Conservation (phyloP, 2,329 filamentous ascomycete genomes). For the Trichophaea hybrida region DNA sequence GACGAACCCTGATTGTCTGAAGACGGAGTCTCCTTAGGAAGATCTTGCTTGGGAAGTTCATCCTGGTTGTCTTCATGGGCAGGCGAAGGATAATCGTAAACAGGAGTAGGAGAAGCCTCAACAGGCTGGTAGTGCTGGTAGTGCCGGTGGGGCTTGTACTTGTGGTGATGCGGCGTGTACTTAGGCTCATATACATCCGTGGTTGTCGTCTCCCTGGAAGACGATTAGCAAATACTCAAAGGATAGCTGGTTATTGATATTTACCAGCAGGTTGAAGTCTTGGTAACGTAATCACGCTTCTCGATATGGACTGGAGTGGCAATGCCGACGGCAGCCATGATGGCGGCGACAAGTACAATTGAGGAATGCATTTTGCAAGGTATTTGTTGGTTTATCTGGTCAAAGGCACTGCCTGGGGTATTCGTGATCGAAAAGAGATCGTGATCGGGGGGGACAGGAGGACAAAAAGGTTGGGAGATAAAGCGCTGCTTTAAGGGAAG, state of each 20-base stretch:
- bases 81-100: background rate
- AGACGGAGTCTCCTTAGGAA: background rate
- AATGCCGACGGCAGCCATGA: constrained; percentile 9
- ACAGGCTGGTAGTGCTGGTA: constrained; percentile 5
- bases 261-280: background rate
- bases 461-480: constrained; percentile 1
- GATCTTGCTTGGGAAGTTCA: background rate
- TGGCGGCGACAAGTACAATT: constrained; percentile 6
- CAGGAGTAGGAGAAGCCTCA: background rate
- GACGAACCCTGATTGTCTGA: background rate
- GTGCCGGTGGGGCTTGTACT: too few species aligned
- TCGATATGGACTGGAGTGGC: constrained; percentile 11
- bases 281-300: constrained; percentile 3
- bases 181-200: background rate
- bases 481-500: background rate
- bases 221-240: background rate
- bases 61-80: background rate
- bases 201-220: constrained; percentile 9
- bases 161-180: constrained; percentile 5
- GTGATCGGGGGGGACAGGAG: too few species aligned
- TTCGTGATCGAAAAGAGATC: background rate
- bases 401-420: constrained; percentile 3
- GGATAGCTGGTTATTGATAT: background rate
- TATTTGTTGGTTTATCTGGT: background rate
- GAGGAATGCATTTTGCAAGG: constrained; percentile 17